Conservation (phyloP, 2,329 filamentous ascomycete genomes). For the Pseudocercospora crystallina region DNA sequence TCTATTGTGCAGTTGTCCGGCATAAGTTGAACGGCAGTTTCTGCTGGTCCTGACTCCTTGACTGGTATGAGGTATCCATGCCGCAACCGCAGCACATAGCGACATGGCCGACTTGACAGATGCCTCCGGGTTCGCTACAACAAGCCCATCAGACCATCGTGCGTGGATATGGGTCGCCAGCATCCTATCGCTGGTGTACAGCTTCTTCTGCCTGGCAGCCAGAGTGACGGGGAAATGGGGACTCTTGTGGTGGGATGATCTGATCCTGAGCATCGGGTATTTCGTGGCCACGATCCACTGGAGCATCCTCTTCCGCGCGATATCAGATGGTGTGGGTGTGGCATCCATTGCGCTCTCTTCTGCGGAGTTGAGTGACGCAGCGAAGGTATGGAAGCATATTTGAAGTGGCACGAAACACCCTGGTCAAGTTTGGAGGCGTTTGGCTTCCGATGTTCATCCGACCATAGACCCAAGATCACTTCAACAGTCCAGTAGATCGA, state of each 20-base stretch:
- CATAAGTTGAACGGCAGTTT: too few relatives aligned
- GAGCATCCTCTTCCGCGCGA: slow-evolving; percentile 17
- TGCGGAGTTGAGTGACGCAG: slow-evolving; percentile 7
- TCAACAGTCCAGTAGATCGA: neutral
- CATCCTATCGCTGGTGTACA: slow-evolving; percentile 22
- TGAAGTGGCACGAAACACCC: too few relatives aligned
- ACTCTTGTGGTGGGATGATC: slow-evolving; percentile 25
- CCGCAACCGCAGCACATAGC: neutral
- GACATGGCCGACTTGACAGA: slow-evolving; percentile 3
- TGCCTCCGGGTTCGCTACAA: slow-evolving; percentile 18
- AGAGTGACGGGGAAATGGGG: slow-evolving; percentile 22
- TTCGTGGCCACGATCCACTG: slow-evolving; percentile 18
- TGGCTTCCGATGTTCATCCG: neutral
- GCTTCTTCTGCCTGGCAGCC: slow-evolving; percentile 22
- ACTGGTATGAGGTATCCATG: neutral
- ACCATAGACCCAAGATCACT: too few relatives aligned
- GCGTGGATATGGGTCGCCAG: slow-evolving; percentile 25
- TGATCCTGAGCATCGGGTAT: slow-evolving; percentile 18
- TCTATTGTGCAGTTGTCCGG: too few relatives aligned
- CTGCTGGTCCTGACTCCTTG: neutral
- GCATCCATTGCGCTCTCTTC: slow-evolving; percentile 12
- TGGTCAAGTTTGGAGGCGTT: neutral
- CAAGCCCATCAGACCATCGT: slow-evolving; percentile 18
- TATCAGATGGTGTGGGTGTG: slow-evolving; percentile 15
- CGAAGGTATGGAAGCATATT: slow-evolving; percentile 7